Evolutionary conservation across 345 rosid genomes (phyloP), one percentile per base, ranked within the genome.

Genomic region (Rubroshorea leprosula): DNA sequence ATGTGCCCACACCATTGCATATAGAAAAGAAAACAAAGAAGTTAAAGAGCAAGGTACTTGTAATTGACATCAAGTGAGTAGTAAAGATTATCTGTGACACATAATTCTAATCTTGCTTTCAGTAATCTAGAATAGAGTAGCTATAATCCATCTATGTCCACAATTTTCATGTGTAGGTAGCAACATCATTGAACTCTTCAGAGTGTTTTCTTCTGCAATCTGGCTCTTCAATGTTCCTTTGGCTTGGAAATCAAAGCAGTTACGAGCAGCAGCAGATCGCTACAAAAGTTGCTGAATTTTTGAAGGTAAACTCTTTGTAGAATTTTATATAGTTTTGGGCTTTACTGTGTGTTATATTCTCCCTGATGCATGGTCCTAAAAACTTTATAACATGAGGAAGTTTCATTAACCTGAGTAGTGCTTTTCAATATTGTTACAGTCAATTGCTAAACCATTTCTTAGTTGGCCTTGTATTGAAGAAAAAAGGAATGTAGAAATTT

Each of bases 191-290:
- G 76, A 81, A 85, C 72, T 87, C 99, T 50, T 55, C 70, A 1
- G 92, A 90, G 65, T 94, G 97, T 68, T 90, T 87, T 76, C 86
- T 94, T 72, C 86, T 94, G 76, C 99, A 94, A 84, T 85, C 97
- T 71, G 97, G 97, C 46, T 82, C 93, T 24, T 79, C 93, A 47
- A 15, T 87, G 67, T 94, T 90, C 73, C 76, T 71, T 23, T 94
- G 99, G 99, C 92, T 83, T 73, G 99, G 99, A 65, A 87, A 77
- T 76, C 92, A 90, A 80, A 82, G 99, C 76, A 71, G 93, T 22
- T 81, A 68, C 71, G 97, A 94, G 75, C 95, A 89, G 72, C 92
- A 90, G 74, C 95, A 94, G 60, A 61, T 80, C 61, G 89, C 97
- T 56, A 79, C 90, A 47, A 87, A 85, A 69, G 71, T 85, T 62